A percentile compares a stretch with the other conserved stretches of the same genome.
Evolutionary conservation across 495 filamentous ascomycete genomes (phyloP).

Genomic region (Paragyromitra xinjiangensis): DNA sequence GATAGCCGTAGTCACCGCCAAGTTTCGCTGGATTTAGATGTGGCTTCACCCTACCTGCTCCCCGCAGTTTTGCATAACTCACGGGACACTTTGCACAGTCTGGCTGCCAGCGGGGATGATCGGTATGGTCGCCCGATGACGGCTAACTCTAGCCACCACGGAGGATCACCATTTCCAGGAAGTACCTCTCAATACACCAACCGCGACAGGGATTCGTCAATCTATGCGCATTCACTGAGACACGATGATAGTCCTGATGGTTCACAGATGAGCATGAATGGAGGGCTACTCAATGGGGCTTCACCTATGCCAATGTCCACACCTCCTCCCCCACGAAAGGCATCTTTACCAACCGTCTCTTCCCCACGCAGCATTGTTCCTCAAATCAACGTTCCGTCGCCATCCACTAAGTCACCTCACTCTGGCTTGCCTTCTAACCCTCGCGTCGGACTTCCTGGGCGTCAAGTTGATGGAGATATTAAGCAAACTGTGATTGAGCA

Average conservation of each 20-base stretch:
- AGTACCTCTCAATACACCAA: constrained; percentile 61
- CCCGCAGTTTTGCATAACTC: constrained; percentile 81
- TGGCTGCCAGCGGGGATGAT: constrained; percentile 76
- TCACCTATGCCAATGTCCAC: constrained; percentile 72
- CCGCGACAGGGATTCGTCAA: constrained; percentile 61
- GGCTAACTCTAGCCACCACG: constrained; percentile 67
- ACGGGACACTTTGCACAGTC: constrained; percentile 81
- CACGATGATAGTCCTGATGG: constrained; percentile 63
- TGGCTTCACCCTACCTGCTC: constrained; percentile 87
- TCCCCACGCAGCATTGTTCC: constrained; percentile 46
- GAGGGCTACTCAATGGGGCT: constrained; percentile 70
- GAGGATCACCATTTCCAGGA: constrained; percentile 63
- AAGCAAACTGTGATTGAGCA: constrained; percentile 10
- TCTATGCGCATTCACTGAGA: constrained; percentile 59
- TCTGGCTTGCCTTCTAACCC: constrained; percentile 53
- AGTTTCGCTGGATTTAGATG: constrained; percentile 83
- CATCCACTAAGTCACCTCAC: constrained; percentile 33
- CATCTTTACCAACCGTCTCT: constrained; percentile 35
- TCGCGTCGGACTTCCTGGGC: constrained; percentile 21
- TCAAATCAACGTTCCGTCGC: constrained; percentile 52
- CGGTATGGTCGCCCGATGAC: constrained; percentile 72
- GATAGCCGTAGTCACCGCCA: constrained; percentile 68
- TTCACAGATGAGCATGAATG: constrained; percentile 61
- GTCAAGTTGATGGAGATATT: not conserved
- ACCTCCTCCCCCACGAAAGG: constrained; percentile 61